Evolutionary conservation across 495 filamentous ascomycete species (phyloP), one percentile per base, ranked within the genome.

Genomic region (Penicillium antarcticum): DNA sequence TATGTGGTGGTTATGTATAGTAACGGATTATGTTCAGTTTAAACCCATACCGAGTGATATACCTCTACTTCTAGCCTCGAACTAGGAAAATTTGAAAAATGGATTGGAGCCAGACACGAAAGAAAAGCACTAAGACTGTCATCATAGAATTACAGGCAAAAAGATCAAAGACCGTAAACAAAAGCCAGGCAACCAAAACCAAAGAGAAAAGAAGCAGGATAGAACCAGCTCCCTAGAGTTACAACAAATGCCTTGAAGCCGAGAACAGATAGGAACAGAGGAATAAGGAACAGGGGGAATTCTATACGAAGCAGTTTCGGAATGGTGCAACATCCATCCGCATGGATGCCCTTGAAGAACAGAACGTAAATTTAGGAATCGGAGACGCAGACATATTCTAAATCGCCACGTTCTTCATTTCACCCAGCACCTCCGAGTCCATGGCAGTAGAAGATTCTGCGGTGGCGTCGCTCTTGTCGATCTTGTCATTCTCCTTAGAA

Each of bases 391-490:
- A 23, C 14, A 45, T 6, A 43, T 41, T 55, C 62, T 72, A 81
- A 52, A 81, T 80, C 33, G 76, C 74, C 52, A 81, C 77, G 57
- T 75, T 81, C 63, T 81, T 81, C 78, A 81, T 79, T 45, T 79
- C 78, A 45, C 76, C 74, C 13, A 77, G 61, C 50, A 74, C 69
- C 54, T 74, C 72, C 11, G 64, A 61, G 42, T 75, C 71, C 48
- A 70, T 58, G 26, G 47, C 55, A 45, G 53, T 51, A 29, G 67
- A 59, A 18, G 70, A 48, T 33, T 57, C 63, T 23, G 58, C 52
- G 10, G 64, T 51, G 4, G 62, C 67, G 29, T 62, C 67, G 23
- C 43, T 55, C 46, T 70, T 69, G 26, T 65, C 65, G 13, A 45
- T 40, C 56, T 70, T 70, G 14, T 70, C 72, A 11, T 56, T 42